Evolutionary conservation across 2,329 filamentous ascomycete genomes (phyloP).

Genomic region (Aspergillus alliaceus): DNA sequence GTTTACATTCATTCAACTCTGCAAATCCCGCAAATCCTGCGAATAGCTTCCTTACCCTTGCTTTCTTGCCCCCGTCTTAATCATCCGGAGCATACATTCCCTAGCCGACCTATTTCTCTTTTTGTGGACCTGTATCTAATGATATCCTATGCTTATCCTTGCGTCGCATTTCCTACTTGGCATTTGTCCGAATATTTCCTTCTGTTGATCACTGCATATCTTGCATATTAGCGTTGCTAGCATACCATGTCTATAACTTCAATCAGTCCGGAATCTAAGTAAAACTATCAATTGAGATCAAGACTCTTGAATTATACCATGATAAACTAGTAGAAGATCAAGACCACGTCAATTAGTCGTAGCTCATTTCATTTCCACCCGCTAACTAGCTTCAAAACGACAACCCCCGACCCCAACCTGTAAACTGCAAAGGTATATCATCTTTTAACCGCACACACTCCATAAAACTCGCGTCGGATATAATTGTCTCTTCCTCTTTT

Average conservation of each 20-base stretch:
- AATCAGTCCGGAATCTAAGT: neutral
- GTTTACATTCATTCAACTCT: neutral
- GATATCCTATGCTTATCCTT: neutral
- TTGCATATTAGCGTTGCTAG: conserved; percentile 1
- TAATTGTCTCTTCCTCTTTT: neutral
- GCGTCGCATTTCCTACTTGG: neutral
- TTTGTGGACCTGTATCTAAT: neutral
- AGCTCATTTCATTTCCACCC: too few relatives aligned
- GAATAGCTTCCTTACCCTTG: neutral
- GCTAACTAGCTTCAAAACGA: neutral
- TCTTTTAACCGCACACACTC: neutral
- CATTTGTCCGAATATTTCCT: neutral
- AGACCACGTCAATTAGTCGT: too few relatives aligned
- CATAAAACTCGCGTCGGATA: neutral
- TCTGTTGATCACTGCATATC: neutral
- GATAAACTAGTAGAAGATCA: neutral
- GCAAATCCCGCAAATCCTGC: neutral
- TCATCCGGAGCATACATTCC: neutral
- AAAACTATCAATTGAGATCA: neutral
- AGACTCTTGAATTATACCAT: neutral
- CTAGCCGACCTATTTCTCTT: neutral
- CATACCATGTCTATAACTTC: neutral
- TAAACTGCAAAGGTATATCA: neutral
- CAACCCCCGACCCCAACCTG: neutral
- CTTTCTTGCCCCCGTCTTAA: neutral